Percentiles rank a stretch among this genome's conserved stretches.
phyloP scores from a whole-genome alignment of 2,329 filamentous ascomycete species.

The Nannizziopsis barbatae region DNA sequence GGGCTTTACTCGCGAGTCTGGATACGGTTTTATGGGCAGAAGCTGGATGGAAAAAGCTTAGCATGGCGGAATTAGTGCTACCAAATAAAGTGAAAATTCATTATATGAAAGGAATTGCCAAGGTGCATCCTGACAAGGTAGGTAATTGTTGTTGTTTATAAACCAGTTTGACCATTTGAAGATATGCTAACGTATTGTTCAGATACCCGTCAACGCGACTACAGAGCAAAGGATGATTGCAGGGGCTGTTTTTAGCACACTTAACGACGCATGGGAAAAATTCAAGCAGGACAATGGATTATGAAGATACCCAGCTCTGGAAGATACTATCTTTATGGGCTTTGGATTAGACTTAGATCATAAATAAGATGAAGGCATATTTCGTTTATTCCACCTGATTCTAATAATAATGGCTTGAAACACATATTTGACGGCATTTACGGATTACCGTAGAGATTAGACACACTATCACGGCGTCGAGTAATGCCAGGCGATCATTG shows the following conservation, averaged over 20 bases:
- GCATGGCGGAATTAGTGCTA: slow-evolving; percentile 84
- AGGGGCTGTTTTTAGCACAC: slow-evolving; percentile 51
- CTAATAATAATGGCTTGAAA: not conserved
- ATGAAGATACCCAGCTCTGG: slow-evolving; percentile 22
- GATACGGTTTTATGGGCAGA: slow-evolving; percentile 85
- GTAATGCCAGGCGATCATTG: not conserved
- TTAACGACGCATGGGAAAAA: slow-evolving; percentile 60
- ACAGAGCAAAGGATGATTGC: slow-evolving; percentile 58
- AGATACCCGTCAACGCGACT: slow-evolving; percentile 53
- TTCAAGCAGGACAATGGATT: slow-evolving; percentile 54
- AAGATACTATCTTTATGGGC: not conserved
- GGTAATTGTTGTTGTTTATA: slow-evolving; percentile 24
- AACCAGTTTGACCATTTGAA: not conserved
- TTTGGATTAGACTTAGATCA: slow-evolving; percentile 1
- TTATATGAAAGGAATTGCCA: slow-evolving; percentile 98
- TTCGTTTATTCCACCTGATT: not conserved
- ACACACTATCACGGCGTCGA: too few relatives aligned
- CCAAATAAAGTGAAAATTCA: slow-evolving; percentile 91
- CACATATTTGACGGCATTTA: not conserved
- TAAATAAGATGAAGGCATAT: not conserved
- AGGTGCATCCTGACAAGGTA: slow-evolving; percentile 98
- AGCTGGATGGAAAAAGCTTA: slow-evolving; percentile 93
- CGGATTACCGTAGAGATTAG: too few relatives aligned
- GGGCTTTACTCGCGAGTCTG: slow-evolving; percentile 74
- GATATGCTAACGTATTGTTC: slow-evolving; percentile 9